Evolutionary conservation across 768 basidiomycete species (phyloP).

Genomic region (Mycena rebaudengoi): DNA sequence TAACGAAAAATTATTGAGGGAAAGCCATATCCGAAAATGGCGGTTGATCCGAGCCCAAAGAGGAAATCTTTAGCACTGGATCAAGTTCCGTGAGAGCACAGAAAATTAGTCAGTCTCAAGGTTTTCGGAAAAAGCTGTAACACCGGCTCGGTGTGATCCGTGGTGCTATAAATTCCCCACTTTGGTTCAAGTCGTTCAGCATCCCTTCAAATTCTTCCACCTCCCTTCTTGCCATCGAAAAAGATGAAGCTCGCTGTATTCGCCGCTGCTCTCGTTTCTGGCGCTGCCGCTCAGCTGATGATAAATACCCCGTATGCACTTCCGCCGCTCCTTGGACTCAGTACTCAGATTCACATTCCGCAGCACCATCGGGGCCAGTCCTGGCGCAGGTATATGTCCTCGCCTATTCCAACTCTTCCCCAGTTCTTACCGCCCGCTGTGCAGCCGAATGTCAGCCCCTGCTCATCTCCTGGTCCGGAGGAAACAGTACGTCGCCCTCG

Average conservation of each 20-base stretch:
- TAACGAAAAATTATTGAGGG: too few species aligned
- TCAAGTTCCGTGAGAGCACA: too few species aligned
- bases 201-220: constrained; percentile 35
- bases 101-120: too few species aligned
- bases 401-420: neutral
- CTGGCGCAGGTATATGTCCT: constrained; percentile 10
- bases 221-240: constrained; percentile 34
- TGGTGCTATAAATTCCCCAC: constrained; percentile 16
- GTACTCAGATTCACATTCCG: neutral
- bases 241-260: constrained; percentile 60
- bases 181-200: constrained; percentile 13
- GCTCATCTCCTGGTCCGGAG: constrained; percentile 63
- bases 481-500: constrained; percentile 52
- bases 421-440: neutral
- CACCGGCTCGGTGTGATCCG: neutral
- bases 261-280: constrained; percentile 49
- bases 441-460: constrained; percentile 65
- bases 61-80: too few species aligned
- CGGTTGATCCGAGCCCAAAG: too few species aligned
- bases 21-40: too few species aligned
- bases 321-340: neutral
- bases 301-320: constrained; percentile 79
- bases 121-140: too few species aligned
- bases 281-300: constrained; percentile 56
- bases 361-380: constrained; percentile 49